phyloP scores from a whole-genome alignment of 306 rosid species.

The Vigna reflexopilosa region DNA sequence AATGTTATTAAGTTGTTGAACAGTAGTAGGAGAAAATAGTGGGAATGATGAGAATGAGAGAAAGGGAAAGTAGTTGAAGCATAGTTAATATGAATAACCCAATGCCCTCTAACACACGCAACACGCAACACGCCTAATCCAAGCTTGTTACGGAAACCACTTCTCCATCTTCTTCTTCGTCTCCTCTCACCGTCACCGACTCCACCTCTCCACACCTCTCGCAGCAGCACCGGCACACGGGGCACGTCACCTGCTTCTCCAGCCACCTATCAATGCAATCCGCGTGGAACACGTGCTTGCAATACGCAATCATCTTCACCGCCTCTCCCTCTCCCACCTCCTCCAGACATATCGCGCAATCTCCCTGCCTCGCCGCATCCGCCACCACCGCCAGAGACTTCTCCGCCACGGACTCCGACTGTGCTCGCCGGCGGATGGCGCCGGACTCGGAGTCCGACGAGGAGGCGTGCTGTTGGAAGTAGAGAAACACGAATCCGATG shows the following conservation, averaged over 20 bases:
- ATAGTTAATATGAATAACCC: not conserved
- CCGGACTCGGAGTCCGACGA: not conserved
- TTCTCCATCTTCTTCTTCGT: not conserved
- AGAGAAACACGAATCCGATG: constrained; percentile 43
- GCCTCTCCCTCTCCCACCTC: constrained; percentile 46
- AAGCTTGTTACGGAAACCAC: not conserved
- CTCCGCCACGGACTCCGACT: not conserved
- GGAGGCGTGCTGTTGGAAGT: constrained; percentile 21
- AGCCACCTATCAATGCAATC: constrained; percentile 69
- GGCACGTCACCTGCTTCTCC: constrained; percentile 55
- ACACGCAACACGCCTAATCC: not conserved
- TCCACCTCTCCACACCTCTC: constrained; percentile 17
- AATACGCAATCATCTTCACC: constrained; percentile 55
- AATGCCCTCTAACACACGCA: constrained; percentile 1
- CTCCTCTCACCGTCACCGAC: constrained; percentile 5
- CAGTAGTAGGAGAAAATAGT: not conserved
- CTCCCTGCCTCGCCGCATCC: constrained; percentile 42
- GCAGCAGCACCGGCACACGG: constrained; percentile 55
- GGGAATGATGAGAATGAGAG: not conserved
- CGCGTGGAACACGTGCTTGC: constrained; percentile 67
- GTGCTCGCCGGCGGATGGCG: not conserved
- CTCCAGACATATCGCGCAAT: constrained; percentile 63
- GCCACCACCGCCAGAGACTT: constrained; percentile 47
- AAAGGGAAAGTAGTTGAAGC: not conserved
- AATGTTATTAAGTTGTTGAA: not conserved